phyloP scores from a whole-genome alignment of 2,329 filamentous ascomycete genomes.

The Pseudocercospora ulei region DNA sequence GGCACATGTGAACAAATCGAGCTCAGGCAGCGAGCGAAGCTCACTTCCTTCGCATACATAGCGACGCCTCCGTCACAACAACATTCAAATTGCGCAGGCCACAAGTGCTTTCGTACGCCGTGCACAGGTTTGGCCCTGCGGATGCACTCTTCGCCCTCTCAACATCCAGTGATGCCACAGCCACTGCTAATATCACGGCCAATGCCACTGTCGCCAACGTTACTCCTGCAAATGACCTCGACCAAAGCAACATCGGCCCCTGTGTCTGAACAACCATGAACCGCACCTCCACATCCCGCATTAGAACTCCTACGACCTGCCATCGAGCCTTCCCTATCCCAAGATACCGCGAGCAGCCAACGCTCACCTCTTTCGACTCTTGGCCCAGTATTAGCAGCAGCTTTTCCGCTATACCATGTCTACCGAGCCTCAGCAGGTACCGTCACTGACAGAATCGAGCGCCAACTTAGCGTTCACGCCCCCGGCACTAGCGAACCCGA shows the following conservation, averaged over 20 bases:
- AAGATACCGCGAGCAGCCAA: constrained; percentile 3
- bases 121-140: too few relatives aligned
- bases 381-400: not conserved
- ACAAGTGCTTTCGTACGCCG: too few relatives aligned
- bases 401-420: not conserved
- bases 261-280: constrained; percentile 1
- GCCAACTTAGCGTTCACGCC: not conserved
- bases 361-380: not conserved
- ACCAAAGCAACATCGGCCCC: too few relatives aligned
- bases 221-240: too few relatives aligned
- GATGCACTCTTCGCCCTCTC: too few relatives aligned
- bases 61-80: not conserved
- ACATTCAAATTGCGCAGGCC: not conserved
- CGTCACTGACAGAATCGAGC: not conserved
- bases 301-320: constrained; percentile 1
- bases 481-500: constrained; percentile 7
- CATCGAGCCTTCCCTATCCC: constrained; percentile 1
- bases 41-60: not conserved
- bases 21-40: not conserved
- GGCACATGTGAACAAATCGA: not conserved
- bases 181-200: too few relatives aligned
- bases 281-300: constrained; percentile 5
- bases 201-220: too few relatives aligned
- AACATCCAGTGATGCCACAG: too few relatives aligned
- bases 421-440: not conserved